A percentile compares a stretch with the other conserved stretches of the same genome.
Conservation (phyloP, 2,329 filamentous ascomycete genomes). For the Cytospora schulzeri region DNA sequence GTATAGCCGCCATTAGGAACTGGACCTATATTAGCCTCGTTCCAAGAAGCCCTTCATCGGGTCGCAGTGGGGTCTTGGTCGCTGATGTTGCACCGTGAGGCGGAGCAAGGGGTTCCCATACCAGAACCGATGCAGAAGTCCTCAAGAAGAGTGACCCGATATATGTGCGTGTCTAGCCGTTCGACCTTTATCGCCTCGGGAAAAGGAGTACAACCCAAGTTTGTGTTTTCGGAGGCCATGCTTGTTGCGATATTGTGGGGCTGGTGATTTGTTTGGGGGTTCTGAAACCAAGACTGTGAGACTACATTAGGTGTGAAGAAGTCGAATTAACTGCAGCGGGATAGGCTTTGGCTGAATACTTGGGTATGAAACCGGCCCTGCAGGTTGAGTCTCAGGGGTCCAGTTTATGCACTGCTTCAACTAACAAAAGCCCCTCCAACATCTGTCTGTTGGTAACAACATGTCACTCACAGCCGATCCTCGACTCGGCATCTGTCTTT, state of each 20-base stretch:
- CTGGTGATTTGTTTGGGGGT: background rate
- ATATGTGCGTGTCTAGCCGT: slow-evolving; percentile 31
- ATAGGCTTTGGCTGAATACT: background rate
- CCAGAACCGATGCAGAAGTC: slow-evolving; percentile 34
- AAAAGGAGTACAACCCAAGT: slow-evolving; percentile 16
- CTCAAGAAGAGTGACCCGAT: slow-evolving; percentile 31
- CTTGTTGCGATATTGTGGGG: no score
- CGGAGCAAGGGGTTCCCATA: background rate
- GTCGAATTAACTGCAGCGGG: background rate
- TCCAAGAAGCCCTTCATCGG: background rate
- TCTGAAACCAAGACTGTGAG: background rate
- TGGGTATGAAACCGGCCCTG: background rate
- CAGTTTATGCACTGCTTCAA: background rate
- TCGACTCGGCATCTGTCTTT: no score
- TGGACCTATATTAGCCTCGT: slow-evolving; percentile 21
- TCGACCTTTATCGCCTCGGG: slow-evolving; percentile 30
- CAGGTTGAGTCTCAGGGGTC: background rate
- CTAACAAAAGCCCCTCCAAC: no score
- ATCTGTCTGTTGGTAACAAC: no score
- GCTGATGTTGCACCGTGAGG: background rate
- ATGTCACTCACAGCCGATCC: no score
- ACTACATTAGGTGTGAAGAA: no score
- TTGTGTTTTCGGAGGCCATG: slow-evolving; percentile 12
- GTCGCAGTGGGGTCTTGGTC: background rate
- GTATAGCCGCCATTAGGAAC: slow-evolving; percentile 53